Evolutionary conservation across 75 land plant species (phyloP), one percentile per base, ranked within the genome.

Genomic region (Adiantum capillusveneris): DNA sequence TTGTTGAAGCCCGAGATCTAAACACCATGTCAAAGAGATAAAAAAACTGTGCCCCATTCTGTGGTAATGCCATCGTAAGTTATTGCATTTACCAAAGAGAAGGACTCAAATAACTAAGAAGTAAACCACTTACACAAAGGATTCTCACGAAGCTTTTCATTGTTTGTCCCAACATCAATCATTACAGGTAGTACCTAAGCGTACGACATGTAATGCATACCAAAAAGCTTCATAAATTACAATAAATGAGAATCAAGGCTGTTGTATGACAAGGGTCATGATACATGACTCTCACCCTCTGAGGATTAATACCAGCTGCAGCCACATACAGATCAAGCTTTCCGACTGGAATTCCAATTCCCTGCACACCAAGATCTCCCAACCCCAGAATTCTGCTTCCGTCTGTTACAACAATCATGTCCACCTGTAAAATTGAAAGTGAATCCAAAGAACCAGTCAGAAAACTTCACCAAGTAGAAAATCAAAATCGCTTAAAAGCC

Each of bases 381-480:
- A 95, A 85, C 29, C 99, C 99, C 62, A 95, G 61, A 39, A 95
- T 90, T 67, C 99, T 84, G 51, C 99, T 95, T 62, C 99, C 99
- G 80, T 95, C 99, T 25, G 99, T 95, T 19, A 95, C 99, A 54
- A 95, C 99, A 70, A 95, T 90, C 90, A 95, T 90, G 66, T 95
- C 99, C 46, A 95, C 99, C 97, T 92, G 64, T 55, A 60, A n/a
- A n/a, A n/a, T n/a, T n/a, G n/a, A n/a, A n/a, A n/a, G n/a, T n/a
- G n/a, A n/a, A n/a, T n/a, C n/a, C n/a, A n/a, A n/a, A n/a, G n/a
- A n/a, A n/a, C n/a, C n/a, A n/a, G n/a, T n/a, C n/a, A n/a, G n/a
- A n/a, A n/a, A n/a, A n/a, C n/a, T n/a, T n/a, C n/a, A n/a, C n/a
- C n/a, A n/a, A n/a, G n/a, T n/a, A n/a, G n/a, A n/a, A n/a, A n/a